Evolutionary conservation across 1,284 basidiomycete genomes (phyloP).

Genomic region (Coniferiporia sulphurascens): DNA sequence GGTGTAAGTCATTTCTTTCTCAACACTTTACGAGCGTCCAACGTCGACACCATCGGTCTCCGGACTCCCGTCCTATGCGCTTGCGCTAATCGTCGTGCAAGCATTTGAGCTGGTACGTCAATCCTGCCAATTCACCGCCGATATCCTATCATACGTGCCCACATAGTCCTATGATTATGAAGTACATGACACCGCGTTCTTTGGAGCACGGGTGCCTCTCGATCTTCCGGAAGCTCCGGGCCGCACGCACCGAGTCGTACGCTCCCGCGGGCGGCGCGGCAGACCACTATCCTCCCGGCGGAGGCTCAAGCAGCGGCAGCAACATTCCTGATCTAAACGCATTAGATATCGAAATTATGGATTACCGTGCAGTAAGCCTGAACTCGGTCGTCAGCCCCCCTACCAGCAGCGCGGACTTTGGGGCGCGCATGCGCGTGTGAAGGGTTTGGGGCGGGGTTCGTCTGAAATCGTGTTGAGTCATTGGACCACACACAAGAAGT

Average conservation of each 20-base stretch:
- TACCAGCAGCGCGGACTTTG: not conserved
- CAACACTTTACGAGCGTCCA: not conserved
- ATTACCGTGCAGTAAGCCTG: not conserved
- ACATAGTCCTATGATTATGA: not conserved
- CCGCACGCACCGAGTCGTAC: not conserved
- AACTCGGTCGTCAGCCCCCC: not conserved
- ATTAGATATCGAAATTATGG: not conserved
- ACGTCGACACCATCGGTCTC: not conserved
- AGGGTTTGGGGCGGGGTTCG: too few relatives aligned
- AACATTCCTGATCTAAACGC: not conserved
- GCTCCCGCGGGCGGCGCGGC: too few relatives aligned
- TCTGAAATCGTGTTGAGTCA: too few relatives aligned
- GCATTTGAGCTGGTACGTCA: conserved; percentile 13
- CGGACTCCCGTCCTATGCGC: conserved; percentile 11
- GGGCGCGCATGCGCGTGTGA: not conserved
- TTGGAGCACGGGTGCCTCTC: conserved; percentile 2
- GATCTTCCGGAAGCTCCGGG: conserved; percentile 10
- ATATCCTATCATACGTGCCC: not conserved
- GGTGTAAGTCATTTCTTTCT: conserved; percentile 3
- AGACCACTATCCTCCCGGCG: not conserved
- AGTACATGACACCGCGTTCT: conserved; percentile 5
- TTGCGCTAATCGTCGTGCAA: conserved; percentile 8
- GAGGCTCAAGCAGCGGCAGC: too few relatives aligned
- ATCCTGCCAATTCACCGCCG: too few relatives aligned
- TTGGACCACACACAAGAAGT: too few relatives aligned